A percentile compares a stretch with the other conserved stretches of the same genome.
phyloP scores from a whole-genome alignment of 2,329 filamentous ascomycete species.

The Pseudocercospora macadamiae region DNA sequence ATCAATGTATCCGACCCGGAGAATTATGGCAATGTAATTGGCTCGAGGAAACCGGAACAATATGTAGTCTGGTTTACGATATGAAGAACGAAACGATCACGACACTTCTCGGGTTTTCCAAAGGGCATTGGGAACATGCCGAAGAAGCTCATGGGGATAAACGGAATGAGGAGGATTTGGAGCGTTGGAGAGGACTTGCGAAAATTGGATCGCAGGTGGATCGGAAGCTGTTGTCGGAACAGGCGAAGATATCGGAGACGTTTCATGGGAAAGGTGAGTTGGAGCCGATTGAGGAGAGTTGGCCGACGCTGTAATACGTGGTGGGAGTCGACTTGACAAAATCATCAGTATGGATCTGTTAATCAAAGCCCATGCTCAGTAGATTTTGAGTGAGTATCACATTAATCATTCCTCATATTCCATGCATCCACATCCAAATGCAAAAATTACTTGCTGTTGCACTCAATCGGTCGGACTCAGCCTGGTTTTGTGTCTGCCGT shows the following conservation, averaged over 20 bases:
- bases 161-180: constrained; percentile 54
- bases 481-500: too few species aligned
- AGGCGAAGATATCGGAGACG: constrained; percentile 55
- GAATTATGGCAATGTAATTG: constrained; percentile 65
- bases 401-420: not conserved
- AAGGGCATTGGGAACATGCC: constrained; percentile 57
- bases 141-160: constrained; percentile 60
- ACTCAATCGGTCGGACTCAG: too few species aligned
- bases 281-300: constrained; percentile 48
- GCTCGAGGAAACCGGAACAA: constrained; percentile 63
- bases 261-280: constrained; percentile 56
- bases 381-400: not conserved
- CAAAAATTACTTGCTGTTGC: too few species aligned
- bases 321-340: constrained; percentile 52
- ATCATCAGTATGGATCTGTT: constrained; percentile 55
- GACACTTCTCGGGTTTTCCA: constrained; percentile 58
- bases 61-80: constrained; percentile 60
- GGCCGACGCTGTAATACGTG: constrained; percentile 38
- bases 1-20: constrained; percentile 60
- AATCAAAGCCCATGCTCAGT: constrained; percentile 27
- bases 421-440: not conserved
- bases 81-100: constrained; percentile 54
- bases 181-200: constrained; percentile 55
- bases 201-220: constrained; percentile 56
- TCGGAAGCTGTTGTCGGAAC: constrained; percentile 54